These are phyloP conservation scores for Davidsoniella australis DNA, from an alignment of 2,329 filamentous ascomycete genomes.

Conservation along the genomic window DNA sequence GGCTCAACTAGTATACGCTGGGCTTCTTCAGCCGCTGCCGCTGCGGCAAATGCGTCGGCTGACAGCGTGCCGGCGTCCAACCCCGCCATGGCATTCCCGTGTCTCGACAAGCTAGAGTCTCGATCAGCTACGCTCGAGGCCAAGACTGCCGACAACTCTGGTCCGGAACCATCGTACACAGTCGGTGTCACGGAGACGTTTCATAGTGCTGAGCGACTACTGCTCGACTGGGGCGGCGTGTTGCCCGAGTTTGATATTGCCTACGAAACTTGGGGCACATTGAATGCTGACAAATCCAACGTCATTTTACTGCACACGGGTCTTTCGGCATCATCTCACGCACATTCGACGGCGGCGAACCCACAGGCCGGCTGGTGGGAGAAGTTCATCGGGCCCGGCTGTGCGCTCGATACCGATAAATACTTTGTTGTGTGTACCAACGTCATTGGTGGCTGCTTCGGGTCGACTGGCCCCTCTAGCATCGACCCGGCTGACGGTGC, in stretches of 20 bases:
- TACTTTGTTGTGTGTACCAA: conserved; percentile 95
- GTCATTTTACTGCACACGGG: conserved; percentile 87
- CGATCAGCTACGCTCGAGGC: conserved; percentile 58
- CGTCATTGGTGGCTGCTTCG: conserved; percentile 88
- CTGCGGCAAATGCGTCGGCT: not conserved
- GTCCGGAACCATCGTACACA: conserved; percentile 89
- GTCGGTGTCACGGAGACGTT: conserved; percentile 69
- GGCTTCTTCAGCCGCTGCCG: conserved; percentile 2
- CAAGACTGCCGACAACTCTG: conserved; percentile 36
- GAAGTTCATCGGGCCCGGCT: conserved; percentile 83
- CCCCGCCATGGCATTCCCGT: conserved; percentile 76
- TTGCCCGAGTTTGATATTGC: conserved; percentile 77
- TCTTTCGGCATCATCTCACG: conserved; percentile 91
- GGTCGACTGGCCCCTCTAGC: conserved; percentile 78
- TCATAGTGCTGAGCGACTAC: conserved; percentile 53
- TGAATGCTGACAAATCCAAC: conserved; percentile 71
- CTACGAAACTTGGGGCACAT: conserved; percentile 78
- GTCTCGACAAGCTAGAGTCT: conserved; percentile 67
- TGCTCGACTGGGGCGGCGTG: conserved; percentile 91
- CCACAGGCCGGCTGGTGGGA: conserved; percentile 96
- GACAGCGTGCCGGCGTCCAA: conserved; percentile 39
- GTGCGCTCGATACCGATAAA: conserved; percentile 73
- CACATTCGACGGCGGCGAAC: conserved; percentile 77
- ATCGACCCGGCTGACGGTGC: conserved; percentile 77
- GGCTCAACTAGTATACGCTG: no score